These are phyloP conservation scores for Paraphaeosphaeria sporulosa DNA, from an alignment of 2,329 filamentous ascomycete species.

Conservation along the genomic window DNA sequence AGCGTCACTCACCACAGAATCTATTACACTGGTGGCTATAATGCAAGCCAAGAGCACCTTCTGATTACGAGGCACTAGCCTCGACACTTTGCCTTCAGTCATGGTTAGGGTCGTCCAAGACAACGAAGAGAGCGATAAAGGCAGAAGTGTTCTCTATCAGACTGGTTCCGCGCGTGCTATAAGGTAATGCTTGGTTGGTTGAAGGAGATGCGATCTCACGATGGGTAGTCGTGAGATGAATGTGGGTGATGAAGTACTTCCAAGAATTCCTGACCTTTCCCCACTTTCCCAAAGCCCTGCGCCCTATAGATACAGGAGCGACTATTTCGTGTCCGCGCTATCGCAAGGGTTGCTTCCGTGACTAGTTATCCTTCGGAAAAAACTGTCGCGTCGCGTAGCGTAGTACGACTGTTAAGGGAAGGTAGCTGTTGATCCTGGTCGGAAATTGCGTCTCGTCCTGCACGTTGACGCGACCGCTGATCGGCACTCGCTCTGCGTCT, in stretches of 20 bases:
- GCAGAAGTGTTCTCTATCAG: background rate
- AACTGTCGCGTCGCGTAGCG: background rate
- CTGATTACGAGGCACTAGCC: conserved; percentile 26
- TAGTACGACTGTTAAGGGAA: background rate
- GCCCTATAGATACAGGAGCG: background rate
- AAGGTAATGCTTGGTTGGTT: no score
- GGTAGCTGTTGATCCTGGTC: background rate
- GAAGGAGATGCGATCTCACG: no score
- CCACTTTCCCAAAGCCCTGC: background rate
- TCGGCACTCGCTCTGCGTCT: background rate
- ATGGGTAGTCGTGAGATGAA: background rate
- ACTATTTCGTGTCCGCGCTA: conserved; percentile 2
- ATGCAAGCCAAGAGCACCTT: conserved; percentile 23
- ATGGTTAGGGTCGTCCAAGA: conserved; percentile 5
- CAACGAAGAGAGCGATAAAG: background rate
- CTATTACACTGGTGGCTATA: conserved; percentile 24
- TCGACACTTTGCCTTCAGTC: conserved; percentile 22
- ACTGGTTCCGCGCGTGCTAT: no score
- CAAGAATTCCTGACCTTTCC: background rate
- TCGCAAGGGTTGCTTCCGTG: background rate
- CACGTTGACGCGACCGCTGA: background rate
- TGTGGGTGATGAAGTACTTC: background rate
- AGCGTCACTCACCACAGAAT: conserved; percentile 22
- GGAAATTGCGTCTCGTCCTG: background rate
- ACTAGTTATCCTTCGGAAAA: background rate